These are phyloP conservation scores for Xylaria polymorpha DNA, from an alignment of 2,329 filamentous ascomycete species.

Conservation along the genomic window DNA sequence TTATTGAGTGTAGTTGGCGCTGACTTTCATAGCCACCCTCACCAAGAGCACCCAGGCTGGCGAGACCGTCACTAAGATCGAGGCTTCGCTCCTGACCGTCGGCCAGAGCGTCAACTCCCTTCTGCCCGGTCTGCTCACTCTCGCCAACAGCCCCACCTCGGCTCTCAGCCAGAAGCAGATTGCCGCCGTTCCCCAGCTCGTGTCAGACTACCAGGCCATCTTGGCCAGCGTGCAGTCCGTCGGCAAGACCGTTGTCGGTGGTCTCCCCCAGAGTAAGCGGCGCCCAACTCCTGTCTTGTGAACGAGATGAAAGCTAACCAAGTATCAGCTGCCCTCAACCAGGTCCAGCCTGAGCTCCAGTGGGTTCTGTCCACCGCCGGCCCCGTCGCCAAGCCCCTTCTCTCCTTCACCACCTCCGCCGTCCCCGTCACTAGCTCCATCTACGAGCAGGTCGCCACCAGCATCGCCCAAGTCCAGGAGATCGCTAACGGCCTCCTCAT, in stretches of 20 bases:
- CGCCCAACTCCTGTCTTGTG: neutral
- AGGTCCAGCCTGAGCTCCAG: constrained; percentile 47
- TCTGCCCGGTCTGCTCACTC: constrained; percentile 35
- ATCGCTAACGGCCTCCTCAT: neutral
- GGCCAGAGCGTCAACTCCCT: constrained; percentile 43
- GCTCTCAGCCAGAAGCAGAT: constrained; percentile 44
- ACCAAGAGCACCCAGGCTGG: constrained; percentile 23
- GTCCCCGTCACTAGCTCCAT: constrained; percentile 1
- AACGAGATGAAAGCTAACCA: constrained; percentile 3
- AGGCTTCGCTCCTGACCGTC: constrained; percentile 43
- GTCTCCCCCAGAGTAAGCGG: constrained; percentile 41
- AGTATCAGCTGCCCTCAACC: constrained; percentile 41
- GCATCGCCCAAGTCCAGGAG: neutral
- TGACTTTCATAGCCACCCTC: constrained; percentile 37
- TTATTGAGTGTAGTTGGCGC: neutral
- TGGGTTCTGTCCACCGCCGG: constrained; percentile 42
- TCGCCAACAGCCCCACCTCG: constrained; percentile 38
- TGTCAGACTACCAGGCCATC: constrained; percentile 42
- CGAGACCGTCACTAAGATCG: constrained; percentile 41
- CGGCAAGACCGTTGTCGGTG: constrained; percentile 40
- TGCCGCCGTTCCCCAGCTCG: constrained; percentile 40
- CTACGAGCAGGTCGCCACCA: neutral
- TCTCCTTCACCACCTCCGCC: constrained; percentile 5
- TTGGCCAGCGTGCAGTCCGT: constrained; percentile 36
- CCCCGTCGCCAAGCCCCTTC: constrained; percentile 33